A percentile compares a stretch with the other conserved stretches of the same genome.
Evolutionary conservation across 345 rosid genomes (phyloP).

Genomic region (Brassica rapa): DNA sequence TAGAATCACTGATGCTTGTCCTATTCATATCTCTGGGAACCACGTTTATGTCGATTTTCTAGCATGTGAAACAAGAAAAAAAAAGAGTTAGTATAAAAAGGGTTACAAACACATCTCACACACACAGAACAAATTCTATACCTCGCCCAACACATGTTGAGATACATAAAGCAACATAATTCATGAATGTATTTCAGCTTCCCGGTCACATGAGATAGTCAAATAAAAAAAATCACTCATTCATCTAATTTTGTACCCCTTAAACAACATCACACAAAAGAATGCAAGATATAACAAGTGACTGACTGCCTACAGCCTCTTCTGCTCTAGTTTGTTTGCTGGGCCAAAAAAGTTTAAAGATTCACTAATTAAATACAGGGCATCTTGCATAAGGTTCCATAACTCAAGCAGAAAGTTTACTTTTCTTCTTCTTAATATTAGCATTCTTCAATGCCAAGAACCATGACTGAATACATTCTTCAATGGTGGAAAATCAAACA

Average conservation of each 20-base stretch:
- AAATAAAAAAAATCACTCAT: background rate
- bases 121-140: background rate
- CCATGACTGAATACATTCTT: background rate
- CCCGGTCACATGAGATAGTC: slow-evolving; percentile 1
- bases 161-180: slow-evolving; percentile 12
- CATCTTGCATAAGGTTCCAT: slow-evolving; percentile 16
- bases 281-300: background rate
- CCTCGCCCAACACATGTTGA: background rate
- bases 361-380: background rate
- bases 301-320: background rate
- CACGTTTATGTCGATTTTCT: slow-evolving; percentile 26
- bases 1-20: slow-evolving; percentile 18
- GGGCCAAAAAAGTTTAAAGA: background rate
- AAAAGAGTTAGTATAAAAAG: background rate
- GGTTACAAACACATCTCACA: background rate
- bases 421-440: background rate
- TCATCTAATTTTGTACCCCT: slow-evolving; percentile 7
- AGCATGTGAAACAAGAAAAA: slow-evolving; percentile 28
- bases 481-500: background rate
- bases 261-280: slow-evolving; percentile 8
- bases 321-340: background rate
- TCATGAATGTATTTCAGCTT: slow-evolving; percentile 3
- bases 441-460: slow-evolving; percentile 6
- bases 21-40: slow-evolving; percentile 29
- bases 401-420: background rate